Evolutionary conservation across 2,329 filamentous ascomycete species (phyloP).

Genomic region (Venturia nashicola): DNA sequence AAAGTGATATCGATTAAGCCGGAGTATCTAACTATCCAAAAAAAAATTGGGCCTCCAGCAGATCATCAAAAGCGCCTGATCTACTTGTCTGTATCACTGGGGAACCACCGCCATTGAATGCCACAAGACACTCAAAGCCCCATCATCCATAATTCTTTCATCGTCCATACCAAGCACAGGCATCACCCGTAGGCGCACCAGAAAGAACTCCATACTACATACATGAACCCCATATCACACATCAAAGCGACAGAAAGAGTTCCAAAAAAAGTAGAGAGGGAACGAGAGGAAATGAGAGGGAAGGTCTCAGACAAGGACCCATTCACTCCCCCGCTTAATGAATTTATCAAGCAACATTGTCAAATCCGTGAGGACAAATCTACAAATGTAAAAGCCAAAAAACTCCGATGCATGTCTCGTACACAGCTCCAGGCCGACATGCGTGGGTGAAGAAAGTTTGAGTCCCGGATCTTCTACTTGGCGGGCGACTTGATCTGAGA

Average conservation of each 20-base stretch:
- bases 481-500: constrained; percentile 78
- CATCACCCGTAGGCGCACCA: not conserved
- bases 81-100: not conserved
- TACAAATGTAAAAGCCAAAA: constrained; percentile 92
- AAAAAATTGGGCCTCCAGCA: not conserved
- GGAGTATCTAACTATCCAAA: not conserved
- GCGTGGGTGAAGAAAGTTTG: constrained; percentile 81
- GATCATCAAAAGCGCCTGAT: not conserved
- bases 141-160: not conserved
- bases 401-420: constrained; percentile 92
- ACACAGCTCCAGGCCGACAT: constrained; percentile 88
- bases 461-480: constrained; percentile 93
- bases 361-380: constrained; percentile 83
- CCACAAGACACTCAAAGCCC: not conserved
- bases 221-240: not conserved
- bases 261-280: not conserved
- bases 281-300: not conserved
- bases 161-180: not conserved
- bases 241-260: not conserved
- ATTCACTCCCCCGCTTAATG: constrained; percentile 91
- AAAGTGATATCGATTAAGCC: not conserved
- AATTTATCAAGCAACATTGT: constrained; percentile 86
- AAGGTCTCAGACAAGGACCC: constrained; percentile 51
- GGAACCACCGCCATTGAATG: not conserved
- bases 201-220: not conserved